phyloP scores from a whole-genome alignment of 2,329 filamentous ascomycete species.

The Tolypocladium tundrense region DNA sequence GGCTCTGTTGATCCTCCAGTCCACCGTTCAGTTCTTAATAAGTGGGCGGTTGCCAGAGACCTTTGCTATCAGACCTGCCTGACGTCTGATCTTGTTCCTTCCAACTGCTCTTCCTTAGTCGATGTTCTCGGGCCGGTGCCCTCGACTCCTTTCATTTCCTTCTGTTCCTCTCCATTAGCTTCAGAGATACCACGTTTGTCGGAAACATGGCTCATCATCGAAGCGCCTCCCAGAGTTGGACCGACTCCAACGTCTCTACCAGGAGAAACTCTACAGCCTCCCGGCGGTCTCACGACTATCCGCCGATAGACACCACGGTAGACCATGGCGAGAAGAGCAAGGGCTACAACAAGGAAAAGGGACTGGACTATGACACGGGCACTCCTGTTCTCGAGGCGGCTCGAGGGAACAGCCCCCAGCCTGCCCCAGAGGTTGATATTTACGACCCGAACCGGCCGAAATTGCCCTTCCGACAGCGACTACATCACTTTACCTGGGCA shows the following conservation, averaged over 20 bases:
- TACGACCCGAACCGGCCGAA: slow-evolving; percentile 15
- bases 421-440: slow-evolving; percentile 6
- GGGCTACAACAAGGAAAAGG: background rate
- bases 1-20: background rate
- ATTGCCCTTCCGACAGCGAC: slow-evolving; percentile 30
- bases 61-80: no score
- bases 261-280: slow-evolving; percentile 1
- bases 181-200: background rate
- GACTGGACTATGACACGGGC: background rate
- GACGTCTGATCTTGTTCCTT: background rate
- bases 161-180: background rate
- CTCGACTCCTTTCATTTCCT: background rate
- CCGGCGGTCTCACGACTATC: background rate
- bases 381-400: background rate
- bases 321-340: background rate
- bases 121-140: background rate
- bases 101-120: background rate
- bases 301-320: background rate
- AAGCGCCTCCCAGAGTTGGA: background rate
- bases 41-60: background rate
- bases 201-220: background rate
- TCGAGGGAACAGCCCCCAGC: background rate
- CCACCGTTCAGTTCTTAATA: background rate
- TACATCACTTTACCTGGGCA: slow-evolving; percentile 56
- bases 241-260: slow-evolving; percentile 1